Conservation (phyloP, 352 stramenopile species). For the Globisporangium paddicum region DNA sequence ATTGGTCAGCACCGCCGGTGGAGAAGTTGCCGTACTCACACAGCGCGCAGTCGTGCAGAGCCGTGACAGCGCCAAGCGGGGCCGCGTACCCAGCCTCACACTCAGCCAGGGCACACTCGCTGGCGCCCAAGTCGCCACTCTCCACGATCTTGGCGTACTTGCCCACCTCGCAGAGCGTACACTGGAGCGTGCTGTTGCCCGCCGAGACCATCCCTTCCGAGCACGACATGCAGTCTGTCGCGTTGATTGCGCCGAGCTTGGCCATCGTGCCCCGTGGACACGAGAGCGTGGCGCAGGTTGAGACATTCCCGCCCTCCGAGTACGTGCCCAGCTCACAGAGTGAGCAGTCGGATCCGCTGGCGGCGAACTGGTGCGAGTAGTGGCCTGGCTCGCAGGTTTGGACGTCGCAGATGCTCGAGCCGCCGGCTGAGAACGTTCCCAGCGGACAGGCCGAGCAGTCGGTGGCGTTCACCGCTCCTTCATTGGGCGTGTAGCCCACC, state of each 20-base stretch:
- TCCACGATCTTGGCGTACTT: constrained; percentile 17
- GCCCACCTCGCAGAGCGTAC: constrained; percentile 18
- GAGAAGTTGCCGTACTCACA: constrained; percentile 33
- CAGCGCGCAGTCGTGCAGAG: constrained; percentile 17
- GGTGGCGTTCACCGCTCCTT: constrained; percentile 24
- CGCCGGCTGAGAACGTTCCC: constrained; percentile 29
- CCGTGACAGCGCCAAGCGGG: constrained; percentile 11
- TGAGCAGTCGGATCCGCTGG: constrained; percentile 24
- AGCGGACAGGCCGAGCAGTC: constrained; percentile 33
- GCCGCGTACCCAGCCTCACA: constrained; percentile 21
- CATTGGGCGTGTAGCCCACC: constrained; percentile 20
- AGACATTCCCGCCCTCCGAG: constrained; percentile 25
- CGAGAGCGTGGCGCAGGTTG: constrained; percentile 15
- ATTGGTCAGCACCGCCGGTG: constrained; percentile 22
- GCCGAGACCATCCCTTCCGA: constrained; percentile 23
- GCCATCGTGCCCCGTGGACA: constrained; percentile 28
- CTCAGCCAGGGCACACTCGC: constrained; percentile 15
- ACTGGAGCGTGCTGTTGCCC: constrained; percentile 20
- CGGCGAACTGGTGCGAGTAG: constrained; percentile 20
- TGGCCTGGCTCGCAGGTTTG: constrained; percentile 24
- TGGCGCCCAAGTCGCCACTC: constrained; percentile 22
- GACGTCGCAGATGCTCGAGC: constrained; percentile 16
- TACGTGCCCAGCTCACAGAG: constrained; percentile 30
- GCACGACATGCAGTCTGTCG: constrained; percentile 27
- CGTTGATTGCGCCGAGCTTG: constrained; percentile 22